phyloP scores from a whole-genome alignment of 2,329 filamentous ascomycete genomes.

The Curvularia lunata region DNA sequence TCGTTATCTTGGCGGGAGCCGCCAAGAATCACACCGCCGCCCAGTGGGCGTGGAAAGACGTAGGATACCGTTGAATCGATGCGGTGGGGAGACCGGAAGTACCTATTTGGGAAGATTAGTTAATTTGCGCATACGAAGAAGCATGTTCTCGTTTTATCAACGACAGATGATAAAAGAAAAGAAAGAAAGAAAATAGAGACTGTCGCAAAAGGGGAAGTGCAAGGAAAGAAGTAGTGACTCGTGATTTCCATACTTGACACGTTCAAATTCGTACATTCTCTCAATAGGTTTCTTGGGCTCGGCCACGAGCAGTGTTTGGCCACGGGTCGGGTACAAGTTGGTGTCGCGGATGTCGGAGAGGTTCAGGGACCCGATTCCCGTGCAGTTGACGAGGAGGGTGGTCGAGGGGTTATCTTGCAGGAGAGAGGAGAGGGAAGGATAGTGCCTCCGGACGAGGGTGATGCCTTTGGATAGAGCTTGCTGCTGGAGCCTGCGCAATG shows the following conservation, averaged over 20 bases:
- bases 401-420: constrained; percentile 65
- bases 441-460: constrained; percentile 55
- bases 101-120: constrained; percentile 18
- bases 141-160: too few species aligned
- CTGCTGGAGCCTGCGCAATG: constrained; percentile 47
- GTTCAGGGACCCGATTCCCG: constrained; percentile 75
- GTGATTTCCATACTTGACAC: constrained; percentile 1
- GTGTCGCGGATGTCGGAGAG: constrained; percentile 84
- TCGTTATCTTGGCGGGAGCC: constrained; percentile 80
- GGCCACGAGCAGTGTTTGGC: constrained; percentile 79
- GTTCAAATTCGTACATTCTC: constrained; percentile 46
- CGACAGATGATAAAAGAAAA: too few species aligned
- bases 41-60: constrained; percentile 55
- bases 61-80: constrained; percentile 54
- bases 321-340: constrained; percentile 74
- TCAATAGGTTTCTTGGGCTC: constrained; percentile 49
- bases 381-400: constrained; percentile 81
- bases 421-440: constrained; percentile 72
- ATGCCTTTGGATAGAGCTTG: constrained; percentile 78
- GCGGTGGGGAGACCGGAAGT: constrained; percentile 51
- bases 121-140: neutral
- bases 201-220: too few species aligned
- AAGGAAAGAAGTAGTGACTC: constrained; percentile 8
- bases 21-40: constrained; percentile 84
- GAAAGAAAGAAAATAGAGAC: too few species aligned